These are phyloP conservation scores for Globisporangium emineosum DNA, from an alignment of 352 stramenopile species.

Conservation along the genomic window DNA sequence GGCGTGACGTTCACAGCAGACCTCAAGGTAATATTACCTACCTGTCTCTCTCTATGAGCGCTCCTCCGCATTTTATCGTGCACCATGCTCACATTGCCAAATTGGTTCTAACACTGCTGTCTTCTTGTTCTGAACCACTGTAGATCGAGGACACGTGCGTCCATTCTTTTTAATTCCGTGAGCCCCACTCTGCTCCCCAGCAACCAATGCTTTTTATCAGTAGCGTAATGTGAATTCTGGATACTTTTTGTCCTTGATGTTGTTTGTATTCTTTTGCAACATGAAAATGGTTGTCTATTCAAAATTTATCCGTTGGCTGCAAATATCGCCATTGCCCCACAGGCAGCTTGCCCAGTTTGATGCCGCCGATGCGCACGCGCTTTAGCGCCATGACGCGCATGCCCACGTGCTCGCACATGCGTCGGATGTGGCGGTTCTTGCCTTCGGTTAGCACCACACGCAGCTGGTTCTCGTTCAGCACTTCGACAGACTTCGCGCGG, in stretches of 20 bases:
- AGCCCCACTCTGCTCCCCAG: background rate
- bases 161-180: constrained; percentile 31
- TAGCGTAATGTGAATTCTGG: constrained; percentile 1
- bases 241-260: constrained; percentile 6
- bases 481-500: constrained; percentile 69
- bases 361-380: constrained; percentile 88
- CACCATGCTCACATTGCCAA: background rate
- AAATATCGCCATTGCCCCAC: constrained; percentile 81
- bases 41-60: background rate
- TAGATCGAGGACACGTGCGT: constrained; percentile 50
- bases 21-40: constrained; percentile 38
- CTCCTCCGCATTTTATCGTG: background rate
- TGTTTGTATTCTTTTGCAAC: background rate
- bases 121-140: background rate
- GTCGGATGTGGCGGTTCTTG: constrained; percentile 95
- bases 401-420: constrained; percentile 93
- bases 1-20: constrained; percentile 59
- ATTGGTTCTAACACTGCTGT: background rate
- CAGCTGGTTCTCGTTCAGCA: constrained; percentile 81
- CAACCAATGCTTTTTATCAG: background rate
- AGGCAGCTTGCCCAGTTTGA: constrained; percentile 72
- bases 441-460: constrained; percentile 92
- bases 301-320: constrained; percentile 61
- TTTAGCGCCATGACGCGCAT: constrained; percentile 90
- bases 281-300: background rate